These are phyloP conservation scores for Alternaria solani DNA, from an alignment of 2,329 filamentous ascomycete species.

Conservation along the genomic window DNA sequence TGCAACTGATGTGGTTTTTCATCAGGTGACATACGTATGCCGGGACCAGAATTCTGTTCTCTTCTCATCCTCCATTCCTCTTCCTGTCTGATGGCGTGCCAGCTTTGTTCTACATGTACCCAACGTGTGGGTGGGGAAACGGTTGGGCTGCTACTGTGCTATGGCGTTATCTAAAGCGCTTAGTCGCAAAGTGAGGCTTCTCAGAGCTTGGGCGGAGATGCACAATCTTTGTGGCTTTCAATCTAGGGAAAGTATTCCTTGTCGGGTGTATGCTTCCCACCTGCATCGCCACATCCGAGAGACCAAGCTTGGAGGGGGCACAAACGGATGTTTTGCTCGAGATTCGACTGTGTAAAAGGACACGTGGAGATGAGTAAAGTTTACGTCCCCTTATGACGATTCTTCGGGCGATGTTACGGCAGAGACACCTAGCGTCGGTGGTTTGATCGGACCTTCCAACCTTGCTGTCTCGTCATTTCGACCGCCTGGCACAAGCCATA, in stretches of 20 bases:
- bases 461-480: neutral
- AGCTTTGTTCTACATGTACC: neutral
- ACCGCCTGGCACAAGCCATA: neutral
- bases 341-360: neutral
- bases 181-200: neutral
- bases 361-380: slow-evolving; percentile 1
- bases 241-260: neutral
- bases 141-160: neutral
- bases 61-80: neutral
- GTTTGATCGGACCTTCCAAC: neutral
- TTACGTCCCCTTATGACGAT: neutral
- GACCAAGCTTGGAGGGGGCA: neutral
- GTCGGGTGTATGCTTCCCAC: neutral
- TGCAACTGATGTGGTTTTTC: neutral
- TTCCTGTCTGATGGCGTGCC: neutral
- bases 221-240: neutral
- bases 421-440: neutral
- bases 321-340: neutral
- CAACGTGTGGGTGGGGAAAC: neutral
- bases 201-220: neutral
- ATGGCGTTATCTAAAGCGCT: neutral
- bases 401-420: neutral
- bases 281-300: neutral
- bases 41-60: neutral
- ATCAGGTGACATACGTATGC: neutral